phyloP scores from a whole-genome alignment of 345 rosid genomes.

The Hibiscus trionum region DNA sequence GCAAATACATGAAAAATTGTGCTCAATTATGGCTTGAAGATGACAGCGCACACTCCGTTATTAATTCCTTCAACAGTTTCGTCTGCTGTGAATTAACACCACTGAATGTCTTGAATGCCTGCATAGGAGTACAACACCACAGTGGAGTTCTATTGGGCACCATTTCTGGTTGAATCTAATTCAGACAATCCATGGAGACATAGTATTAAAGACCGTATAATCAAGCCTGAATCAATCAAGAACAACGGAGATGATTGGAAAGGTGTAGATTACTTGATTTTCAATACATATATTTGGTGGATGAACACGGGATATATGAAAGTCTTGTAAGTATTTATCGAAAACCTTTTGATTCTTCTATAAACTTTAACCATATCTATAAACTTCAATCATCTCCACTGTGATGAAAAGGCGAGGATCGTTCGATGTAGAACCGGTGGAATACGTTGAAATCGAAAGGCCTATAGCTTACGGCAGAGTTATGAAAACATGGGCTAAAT shows the following conservation, averaged over 20 bases:
- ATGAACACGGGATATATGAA: constrained; percentile 32
- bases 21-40: no score
- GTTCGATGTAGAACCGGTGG: no score
- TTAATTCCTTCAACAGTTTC: not conserved
- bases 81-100: not conserved
- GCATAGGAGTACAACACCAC: not conserved
- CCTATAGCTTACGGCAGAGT: not conserved
- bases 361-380: not conserved
- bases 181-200: constrained; percentile 12
- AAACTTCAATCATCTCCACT: not conserved
- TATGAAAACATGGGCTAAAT: not conserved
- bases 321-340: constrained; percentile 37
- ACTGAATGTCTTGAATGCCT: not conserved
- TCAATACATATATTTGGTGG: constrained; percentile 67
- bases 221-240: not conserved
- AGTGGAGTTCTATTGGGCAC: no score
- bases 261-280: constrained; percentile 43
- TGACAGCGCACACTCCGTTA: not conserved
- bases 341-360: not conserved
- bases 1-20: no score
- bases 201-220: constrained; percentile 16
- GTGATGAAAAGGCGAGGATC: not conserved
- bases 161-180: no score
- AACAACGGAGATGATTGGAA: constrained; percentile 52
- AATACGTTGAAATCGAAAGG: no score